Base-by-base conservation (phyloP, 2,329 filamentous ascomycete species). In the Fusarium nelsonii region DNA sequence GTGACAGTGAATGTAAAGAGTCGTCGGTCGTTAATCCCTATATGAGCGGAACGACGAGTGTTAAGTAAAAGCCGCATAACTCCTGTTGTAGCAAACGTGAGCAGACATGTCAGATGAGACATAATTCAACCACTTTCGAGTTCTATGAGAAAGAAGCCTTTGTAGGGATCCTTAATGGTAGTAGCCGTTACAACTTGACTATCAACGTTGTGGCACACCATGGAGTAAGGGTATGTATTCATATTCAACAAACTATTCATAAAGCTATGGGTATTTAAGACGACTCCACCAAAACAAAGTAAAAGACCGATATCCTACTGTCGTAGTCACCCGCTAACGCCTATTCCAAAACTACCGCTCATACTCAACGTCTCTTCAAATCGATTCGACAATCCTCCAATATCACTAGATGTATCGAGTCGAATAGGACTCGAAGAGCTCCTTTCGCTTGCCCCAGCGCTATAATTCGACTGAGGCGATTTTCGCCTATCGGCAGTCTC, bases 281-380 rank as follows among this genome's bases (percentile, higher is more conserved):
- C 12, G 36, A 26, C 41, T 57, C 49, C 40, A 40, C 20, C 15
- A 28, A 6, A 56, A 55, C 16, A 55, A 45, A 59, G 14, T 26
- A 33, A 45, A 18, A 41, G 14, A 44, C 23, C 44, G 26, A 16
- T 46, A 39, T 18, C 50, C 32, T 55, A 53, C 49, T 59, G 48
- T 67, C 45, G 54, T 41, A 39, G 28, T 63, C 57, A 76, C 28
- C 70, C 74, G 33, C 70, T 71, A 49, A 79, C 76, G 46, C 76
- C 77, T 62, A 79, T 78, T 6, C 75, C 48, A 34, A 69, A 72
- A 26, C 68, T 73, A 33, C 74, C 70, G 7, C 74, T 75, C 59
- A 81, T 69, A 30, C 72, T 76, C 63, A 81, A 30, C 14, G 33
- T 64, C 26, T 78, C 76, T 23, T 78, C 75, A 56, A 81, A 69